A percentile compares a stretch with the other conserved stretches of the same genome.
Conservation (phyloP, 352 stramenopile species). For the Globisporangium lucens region DNA sequence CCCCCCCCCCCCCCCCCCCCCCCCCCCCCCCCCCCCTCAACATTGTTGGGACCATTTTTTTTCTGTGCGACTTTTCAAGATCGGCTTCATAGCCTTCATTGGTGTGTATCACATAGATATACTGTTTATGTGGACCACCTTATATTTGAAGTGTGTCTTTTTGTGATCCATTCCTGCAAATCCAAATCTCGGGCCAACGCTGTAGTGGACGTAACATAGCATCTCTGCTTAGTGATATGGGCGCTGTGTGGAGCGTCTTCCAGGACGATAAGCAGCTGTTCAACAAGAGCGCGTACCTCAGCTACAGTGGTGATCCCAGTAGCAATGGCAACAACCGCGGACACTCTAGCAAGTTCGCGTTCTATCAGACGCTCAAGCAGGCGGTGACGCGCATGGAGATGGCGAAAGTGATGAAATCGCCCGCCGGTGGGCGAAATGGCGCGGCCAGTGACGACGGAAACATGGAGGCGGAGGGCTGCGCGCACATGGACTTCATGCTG, state of each 20-base stretch:
- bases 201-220: not conserved
- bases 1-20: too few relatives aligned
- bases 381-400: constrained; percentile 33
- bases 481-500: constrained; percentile 39
- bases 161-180: not conserved
- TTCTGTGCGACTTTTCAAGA: not conserved
- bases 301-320: constrained; percentile 2
- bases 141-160: not conserved
- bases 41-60: not conserved
- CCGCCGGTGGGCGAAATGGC: not conserved
- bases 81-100: not conserved
- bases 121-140: not conserved
- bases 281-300: constrained; percentile 27
- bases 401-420: constrained; percentile 14
- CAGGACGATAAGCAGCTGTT: constrained; percentile 23
- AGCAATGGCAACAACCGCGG: not conserved
- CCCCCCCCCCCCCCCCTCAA: too few relatives aligned
- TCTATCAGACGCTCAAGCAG: constrained; percentile 36
- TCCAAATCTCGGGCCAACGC: not conserved
- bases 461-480: constrained; percentile 16
- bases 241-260: constrained; percentile 31
- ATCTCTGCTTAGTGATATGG: constrained; percentile 16
- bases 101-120: not conserved
- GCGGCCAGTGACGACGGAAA: not conserved
- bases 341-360: constrained; percentile 22